Percentiles rank a stretch among this genome's conserved stretches.
phyloP scores from a whole-genome alignment of 192 early-diverging fungal species.

The Coemansia sp. region DNA sequence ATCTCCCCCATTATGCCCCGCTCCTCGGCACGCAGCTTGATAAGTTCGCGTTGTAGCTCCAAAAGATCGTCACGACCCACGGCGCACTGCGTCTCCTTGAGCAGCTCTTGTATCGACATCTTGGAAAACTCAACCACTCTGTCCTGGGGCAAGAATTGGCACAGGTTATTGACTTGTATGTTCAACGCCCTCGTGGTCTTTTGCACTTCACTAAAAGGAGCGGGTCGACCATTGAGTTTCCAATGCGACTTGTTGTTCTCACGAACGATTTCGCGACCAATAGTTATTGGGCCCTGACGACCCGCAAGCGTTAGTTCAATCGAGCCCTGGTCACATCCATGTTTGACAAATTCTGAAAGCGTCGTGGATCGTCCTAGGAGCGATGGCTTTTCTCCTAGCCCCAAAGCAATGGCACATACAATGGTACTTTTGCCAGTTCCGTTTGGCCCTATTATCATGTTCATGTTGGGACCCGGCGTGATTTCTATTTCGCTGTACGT shows the following conservation, averaged over 20 bases:
- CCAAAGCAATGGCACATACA: slow-evolving; percentile 95
- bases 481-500: slow-evolving; percentile 89
- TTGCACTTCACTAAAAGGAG: slow-evolving; percentile 66
- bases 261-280: slow-evolving; percentile 64
- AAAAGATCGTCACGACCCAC: slow-evolving; percentile 70
- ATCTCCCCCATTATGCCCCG: slow-evolving; percentile 50
- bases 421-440: slow-evolving; percentile 96
- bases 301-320: slow-evolving; percentile 88
- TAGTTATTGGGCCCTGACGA: slow-evolving; percentile 10
- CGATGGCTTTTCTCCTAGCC: slow-evolving; percentile 76
- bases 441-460: slow-evolving; percentile 98
- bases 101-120: slow-evolving; percentile 74
- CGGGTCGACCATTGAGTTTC: slow-evolving; percentile 73
- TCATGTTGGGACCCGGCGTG: slow-evolving; percentile 87
- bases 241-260: slow-evolving; percentile 69
- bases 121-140: slow-evolving; percentile 90
- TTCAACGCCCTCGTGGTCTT: slow-evolving; percentile 63
- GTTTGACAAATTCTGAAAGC: slow-evolving; percentile 90
- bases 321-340: slow-evolving; percentile 71
- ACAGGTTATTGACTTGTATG: slow-evolving; percentile 96
- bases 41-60: slow-evolving; percentile 67
- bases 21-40: slow-evolving; percentile 57
- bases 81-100: slow-evolving; percentile 83
- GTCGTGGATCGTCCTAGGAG: slow-evolving; percentile 86
- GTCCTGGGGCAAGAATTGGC: slow-evolving; percentile 98